Percentiles rank a stretch among this genome's conserved stretches.
Evolutionary conservation across 208 protist species (phyloP).

Genomic region (Trypanosoma avium): DNA sequence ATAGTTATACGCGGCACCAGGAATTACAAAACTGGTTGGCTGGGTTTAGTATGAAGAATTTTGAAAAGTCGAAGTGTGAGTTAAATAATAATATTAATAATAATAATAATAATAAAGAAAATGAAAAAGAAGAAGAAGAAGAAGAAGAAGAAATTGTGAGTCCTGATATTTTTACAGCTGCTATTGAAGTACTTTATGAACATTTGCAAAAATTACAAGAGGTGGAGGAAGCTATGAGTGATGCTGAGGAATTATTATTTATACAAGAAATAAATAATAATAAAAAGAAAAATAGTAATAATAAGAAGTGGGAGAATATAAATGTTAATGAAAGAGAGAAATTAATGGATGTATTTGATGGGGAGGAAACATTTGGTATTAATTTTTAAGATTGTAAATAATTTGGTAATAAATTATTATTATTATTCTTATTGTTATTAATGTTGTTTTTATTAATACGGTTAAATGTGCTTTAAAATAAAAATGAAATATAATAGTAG

Average conservation of each 20-base stretch:
- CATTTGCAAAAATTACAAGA: conserved; percentile 36
- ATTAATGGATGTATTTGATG: conserved; percentile 1
- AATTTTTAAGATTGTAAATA: conserved; percentile 5
- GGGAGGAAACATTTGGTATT: conserved; percentile 16
- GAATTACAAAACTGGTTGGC: conserved; percentile 42
- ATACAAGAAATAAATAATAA: conserved; percentile 13
- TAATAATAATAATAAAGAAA: not conserved
- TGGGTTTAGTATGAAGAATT: conserved; percentile 29
- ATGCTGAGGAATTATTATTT: conserved; percentile 42
- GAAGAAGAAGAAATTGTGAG: not conserved
- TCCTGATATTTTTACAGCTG: not conserved
- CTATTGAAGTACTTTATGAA: conserved; percentile 30
- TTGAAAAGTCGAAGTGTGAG: conserved; percentile 3
- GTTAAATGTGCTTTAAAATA: no score
- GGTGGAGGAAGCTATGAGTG: conserved; percentile 32
- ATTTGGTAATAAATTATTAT: no score
- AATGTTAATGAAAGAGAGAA: no score
- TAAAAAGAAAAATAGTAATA: not conserved
- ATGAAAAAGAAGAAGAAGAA: not conserved
- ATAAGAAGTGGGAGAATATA: not conserved
- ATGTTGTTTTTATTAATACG: not conserved
- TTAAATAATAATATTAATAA: not conserved
- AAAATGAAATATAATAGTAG: no score
- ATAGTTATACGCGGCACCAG: conserved; percentile 73
- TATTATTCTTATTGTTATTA: not conserved